A percentile compares a stretch with the other conserved stretches of the same genome.
These are phyloP conservation scores for Ambrosiella cleistominuta DNA, from an alignment of 2,329 filamentous ascomycete species.

Conservation along the genomic window DNA sequence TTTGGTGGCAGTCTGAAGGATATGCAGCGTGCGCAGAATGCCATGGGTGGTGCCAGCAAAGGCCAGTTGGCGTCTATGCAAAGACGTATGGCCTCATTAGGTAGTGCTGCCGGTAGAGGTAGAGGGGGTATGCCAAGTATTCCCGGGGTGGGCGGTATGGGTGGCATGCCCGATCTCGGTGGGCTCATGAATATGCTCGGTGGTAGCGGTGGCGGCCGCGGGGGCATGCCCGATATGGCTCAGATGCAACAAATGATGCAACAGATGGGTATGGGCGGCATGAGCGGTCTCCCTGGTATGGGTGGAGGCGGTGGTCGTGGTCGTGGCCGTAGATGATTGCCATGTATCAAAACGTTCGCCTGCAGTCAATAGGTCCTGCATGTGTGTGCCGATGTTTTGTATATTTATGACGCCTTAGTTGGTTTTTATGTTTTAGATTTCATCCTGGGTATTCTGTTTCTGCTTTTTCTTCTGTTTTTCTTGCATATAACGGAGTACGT, in stretches of 20 bases:
- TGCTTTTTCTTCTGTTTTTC: neutral
- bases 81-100: slow-evolving; percentile 94
- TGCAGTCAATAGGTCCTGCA: neutral
- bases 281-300: slow-evolving; percentile 21
- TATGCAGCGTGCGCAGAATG: slow-evolving; percentile 82
- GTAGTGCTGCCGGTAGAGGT: slow-evolving; percentile 40
- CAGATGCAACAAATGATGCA: slow-evolving; percentile 70
- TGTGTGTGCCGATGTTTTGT: neutral
- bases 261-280: slow-evolving; percentile 44
- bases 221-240: slow-evolving; percentile 54
- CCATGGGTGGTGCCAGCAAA: slow-evolving; percentile 81
- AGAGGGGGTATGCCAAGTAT: slow-evolving; percentile 34
- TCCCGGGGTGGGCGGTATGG: slow-evolving; percentile 56
- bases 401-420: slow-evolving; percentile 4
- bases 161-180: slow-evolving; percentile 65
- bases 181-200: slow-evolving; percentile 85
- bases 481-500: slow-evolving; percentile 6
- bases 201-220: slow-evolving; percentile 40
- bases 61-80: slow-evolving; percentile 93
- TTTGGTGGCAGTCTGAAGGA: slow-evolving; percentile 97
- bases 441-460: neutral
- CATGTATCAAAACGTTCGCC: neutral
- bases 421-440: slow-evolving; percentile 1
- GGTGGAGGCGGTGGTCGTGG: slow-evolving; percentile 16
- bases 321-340: slow-evolving; percentile 6